A percentile compares a stretch with the other conserved stretches of the same genome.
Evolutionary conservation across 306 rosid species (phyloP).

Genomic region (Vigna radiata): DNA sequence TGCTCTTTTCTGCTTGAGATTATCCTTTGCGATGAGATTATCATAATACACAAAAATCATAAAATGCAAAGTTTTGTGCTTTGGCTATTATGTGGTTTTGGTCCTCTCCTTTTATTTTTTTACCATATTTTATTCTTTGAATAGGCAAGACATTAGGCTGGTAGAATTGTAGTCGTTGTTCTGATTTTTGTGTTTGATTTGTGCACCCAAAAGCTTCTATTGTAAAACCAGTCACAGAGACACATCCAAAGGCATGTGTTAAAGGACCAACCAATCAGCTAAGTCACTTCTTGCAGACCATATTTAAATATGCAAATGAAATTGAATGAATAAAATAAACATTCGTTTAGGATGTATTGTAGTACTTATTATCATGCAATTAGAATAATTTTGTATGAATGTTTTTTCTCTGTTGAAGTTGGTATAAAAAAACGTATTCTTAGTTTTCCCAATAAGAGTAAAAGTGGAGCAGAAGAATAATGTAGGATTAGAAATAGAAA

Average conservation of each 20-base stretch:
- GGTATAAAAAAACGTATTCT: not conserved
- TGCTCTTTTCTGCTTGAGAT: too few species aligned
- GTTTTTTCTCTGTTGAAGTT: too few species aligned
- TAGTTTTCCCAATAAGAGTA: not conserved
- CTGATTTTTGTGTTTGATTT: slow-evolving; percentile 12
- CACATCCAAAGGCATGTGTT: not conserved
- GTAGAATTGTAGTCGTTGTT: not conserved
- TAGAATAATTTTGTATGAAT: too few species aligned
- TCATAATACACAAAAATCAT: too few species aligned
- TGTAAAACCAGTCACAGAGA: not conserved
- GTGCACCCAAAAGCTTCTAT: not conserved
- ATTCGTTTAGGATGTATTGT: too few species aligned
- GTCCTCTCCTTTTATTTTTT: not conserved
- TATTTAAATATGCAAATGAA: not conserved
- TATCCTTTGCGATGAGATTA: too few species aligned
- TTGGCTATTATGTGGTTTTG: not conserved
- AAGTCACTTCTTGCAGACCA: not conserved
- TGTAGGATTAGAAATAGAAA: not conserved
- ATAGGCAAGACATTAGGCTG: not conserved
- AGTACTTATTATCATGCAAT: too few species aligned
- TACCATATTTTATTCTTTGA: not conserved
- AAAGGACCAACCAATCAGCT: not conserved
- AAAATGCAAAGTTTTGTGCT: not conserved
- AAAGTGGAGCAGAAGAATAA: slow-evolving; percentile 3
- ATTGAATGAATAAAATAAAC: too few species aligned